Conservation (phyloP, 768 basidiomycete genomes). For the Termitomyces sp. region DNA sequence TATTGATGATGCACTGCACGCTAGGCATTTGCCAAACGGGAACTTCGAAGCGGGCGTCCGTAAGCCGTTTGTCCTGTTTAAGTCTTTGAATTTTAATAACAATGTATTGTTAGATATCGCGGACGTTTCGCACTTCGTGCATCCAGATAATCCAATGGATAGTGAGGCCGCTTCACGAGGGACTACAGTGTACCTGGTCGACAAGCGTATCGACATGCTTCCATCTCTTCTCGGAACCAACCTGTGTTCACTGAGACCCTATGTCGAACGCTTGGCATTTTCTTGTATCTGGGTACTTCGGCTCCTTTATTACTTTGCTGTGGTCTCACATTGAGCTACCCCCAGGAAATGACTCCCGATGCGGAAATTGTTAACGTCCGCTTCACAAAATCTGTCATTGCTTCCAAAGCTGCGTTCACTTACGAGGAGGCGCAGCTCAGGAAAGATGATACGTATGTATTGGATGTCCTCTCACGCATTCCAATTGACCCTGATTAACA, state of each 20-base stretch:
- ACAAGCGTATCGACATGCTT: constrained; percentile 98
- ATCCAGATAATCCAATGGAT: constrained; percentile 93
- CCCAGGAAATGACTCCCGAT: constrained; percentile 84
- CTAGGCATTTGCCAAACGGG: constrained; percentile 80
- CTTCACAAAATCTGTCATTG: constrained; percentile 95
- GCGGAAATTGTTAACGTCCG: constrained; percentile 88
- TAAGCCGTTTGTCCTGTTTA: constrained; percentile 43
- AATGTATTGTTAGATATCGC: constrained; percentile 72
- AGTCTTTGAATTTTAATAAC: not conserved
- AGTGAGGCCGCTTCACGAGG: constrained; percentile 92
- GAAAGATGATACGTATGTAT: constrained; percentile 83
- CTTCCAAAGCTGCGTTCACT: constrained; percentile 94
- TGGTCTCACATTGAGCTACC: constrained; percentile 7
- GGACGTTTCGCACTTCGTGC: constrained; percentile 96
- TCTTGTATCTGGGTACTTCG: constrained; percentile 87
- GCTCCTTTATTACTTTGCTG: not conserved
- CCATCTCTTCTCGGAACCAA: constrained; percentile 93
- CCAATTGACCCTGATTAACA: not conserved
- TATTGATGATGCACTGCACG: constrained; percentile 97
- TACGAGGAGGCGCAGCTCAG: constrained; percentile 95
- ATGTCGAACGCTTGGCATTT: constrained; percentile 93
- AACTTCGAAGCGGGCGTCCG: constrained; percentile 98
- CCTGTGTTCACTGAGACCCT: constrained; percentile 86
- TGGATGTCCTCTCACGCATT: not conserved
- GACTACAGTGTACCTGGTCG: constrained; percentile 96